Evolutionary conservation across 2,329 filamentous ascomycete species (phyloP), one percentile per base, ranked within the genome.

Genomic region (Nemania abortiva): DNA sequence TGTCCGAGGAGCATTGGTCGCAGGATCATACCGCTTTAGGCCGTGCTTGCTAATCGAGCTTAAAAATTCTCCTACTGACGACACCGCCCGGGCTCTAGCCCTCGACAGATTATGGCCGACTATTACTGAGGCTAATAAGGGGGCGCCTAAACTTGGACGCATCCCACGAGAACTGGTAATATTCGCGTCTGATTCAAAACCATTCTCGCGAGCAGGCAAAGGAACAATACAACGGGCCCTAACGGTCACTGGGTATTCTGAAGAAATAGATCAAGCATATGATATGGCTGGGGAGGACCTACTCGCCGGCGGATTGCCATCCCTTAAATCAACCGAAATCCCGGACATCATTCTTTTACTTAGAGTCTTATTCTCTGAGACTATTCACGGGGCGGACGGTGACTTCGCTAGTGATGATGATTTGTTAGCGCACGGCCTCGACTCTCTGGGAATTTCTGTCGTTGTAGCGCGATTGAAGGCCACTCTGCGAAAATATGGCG

Each of bases 91-190:
- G 10, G 15, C 9, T 15, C 9, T 13, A 15, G 13, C 39, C 13
- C 39, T 71, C 1, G 66, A 71, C 7, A 42, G n/a, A 0, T 18
- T 73, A 29, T 73, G 71, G 71, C 65, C 67, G 6, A 64, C 53
- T 1, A 50, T 72, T 7, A 29, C 65, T 7, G 29, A 37, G n/a
- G 67, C 71, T 1, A 73, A 73, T 18, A 54, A 49, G 27, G 52
- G 34, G 39, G 57, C 39, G 3, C 63, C 67, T 1, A 81, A 72
- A 63, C 82, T 83, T 7, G 77, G 73, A 66, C 81, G 80, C 4
- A 82, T 79, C 1, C 79, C 80, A 45, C 82, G 78, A 9, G 82
- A 82, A 4, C 79, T 72, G 37, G 39, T 72, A 55, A 6, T 65
- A 18, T 69, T 72, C 49, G 63, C 70, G 7, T 57, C 29, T 6